Conservation (phyloP, 2,329 filamentous ascomycete genomes). For the Fusarium sp. region DNA sequence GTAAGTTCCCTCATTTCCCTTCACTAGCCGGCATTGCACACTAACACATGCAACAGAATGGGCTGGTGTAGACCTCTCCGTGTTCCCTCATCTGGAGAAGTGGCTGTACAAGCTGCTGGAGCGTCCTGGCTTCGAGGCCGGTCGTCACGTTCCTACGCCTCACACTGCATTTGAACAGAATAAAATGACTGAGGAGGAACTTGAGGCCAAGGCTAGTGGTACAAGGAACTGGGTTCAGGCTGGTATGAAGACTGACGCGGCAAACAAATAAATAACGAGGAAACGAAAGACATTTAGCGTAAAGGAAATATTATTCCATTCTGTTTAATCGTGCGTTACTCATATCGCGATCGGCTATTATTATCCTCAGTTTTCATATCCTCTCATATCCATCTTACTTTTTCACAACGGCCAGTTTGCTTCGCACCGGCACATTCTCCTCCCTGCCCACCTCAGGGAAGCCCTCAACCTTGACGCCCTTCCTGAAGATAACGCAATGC, state of each 20-base stretch:
- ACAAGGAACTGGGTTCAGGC: conserved; percentile 76
- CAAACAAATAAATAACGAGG: conserved; percentile 59
- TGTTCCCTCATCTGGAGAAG: conserved; percentile 81
- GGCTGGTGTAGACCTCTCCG: conserved; percentile 71
- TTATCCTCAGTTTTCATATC: background rate
- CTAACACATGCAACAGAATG: conserved; percentile 50
- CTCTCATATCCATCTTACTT: conserved; percentile 1
- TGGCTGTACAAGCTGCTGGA: conserved; percentile 82
- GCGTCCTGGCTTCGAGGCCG: conserved; percentile 81
- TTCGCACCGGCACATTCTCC: conserved; percentile 58
- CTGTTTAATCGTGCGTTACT: background rate
- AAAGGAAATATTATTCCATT: conserved; percentile 9
- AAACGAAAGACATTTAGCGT: conserved; percentile 1
- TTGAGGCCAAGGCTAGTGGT: conserved; percentile 69
- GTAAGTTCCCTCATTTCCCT: conserved; percentile 53
- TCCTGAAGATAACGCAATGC: conserved; percentile 77
- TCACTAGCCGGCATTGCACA: too few relatives aligned
- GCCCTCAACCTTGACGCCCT: conserved; percentile 64
- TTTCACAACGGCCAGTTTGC: conserved; percentile 55
- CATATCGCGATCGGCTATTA: too few relatives aligned
- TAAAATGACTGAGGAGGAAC: conserved; percentile 64
- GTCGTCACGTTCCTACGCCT: conserved; percentile 77
- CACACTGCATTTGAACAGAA: conserved; percentile 71
- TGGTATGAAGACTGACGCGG: conserved; percentile 76
- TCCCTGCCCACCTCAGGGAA: conserved; percentile 55